Evolutionary conservation across 306 rosid genomes (phyloP).

Genomic region (Prinsepia uniflora): DNA sequence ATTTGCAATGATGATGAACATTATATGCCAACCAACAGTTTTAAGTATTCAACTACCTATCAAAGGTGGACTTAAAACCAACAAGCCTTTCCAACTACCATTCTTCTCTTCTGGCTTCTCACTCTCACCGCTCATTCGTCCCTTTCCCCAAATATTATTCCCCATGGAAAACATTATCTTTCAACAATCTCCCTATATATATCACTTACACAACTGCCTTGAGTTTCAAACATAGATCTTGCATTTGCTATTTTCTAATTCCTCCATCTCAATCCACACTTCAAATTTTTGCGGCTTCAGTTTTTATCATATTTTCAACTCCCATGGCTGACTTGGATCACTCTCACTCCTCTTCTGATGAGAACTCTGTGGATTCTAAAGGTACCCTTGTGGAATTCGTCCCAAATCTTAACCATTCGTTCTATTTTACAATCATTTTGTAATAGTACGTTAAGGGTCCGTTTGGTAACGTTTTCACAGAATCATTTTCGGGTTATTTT

Average conservation of each 20-base stretch:
- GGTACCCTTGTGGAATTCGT: conserved; percentile 41
- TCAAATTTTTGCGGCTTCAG: conserved; percentile 4
- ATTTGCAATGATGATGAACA: background rate
- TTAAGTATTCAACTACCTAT: conserved; percentile 51
- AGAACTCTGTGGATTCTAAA: conserved; percentile 40
- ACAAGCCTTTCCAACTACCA: conserved; percentile 56
- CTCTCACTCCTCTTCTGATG: conserved; percentile 48
- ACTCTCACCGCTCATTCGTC: conserved; percentile 23
- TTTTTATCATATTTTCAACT: conserved; percentile 24
- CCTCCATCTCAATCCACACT: background rate
- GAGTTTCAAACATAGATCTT: conserved; percentile 19
- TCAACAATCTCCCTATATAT: conserved; percentile 36
- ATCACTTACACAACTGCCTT: conserved; percentile 26
- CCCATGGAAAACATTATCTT: conserved; percentile 8
- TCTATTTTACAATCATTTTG: too few relatives aligned
- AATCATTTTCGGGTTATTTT: background rate
- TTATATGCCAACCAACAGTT: conserved; percentile 32
- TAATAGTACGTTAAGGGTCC: too few relatives aligned
- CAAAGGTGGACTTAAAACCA: conserved; percentile 35
- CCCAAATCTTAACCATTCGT: too few relatives aligned
- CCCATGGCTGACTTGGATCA: conserved; percentile 56
- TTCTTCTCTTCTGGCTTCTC: conserved; percentile 29
- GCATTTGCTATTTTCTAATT: background rate
- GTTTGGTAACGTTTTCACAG: too few relatives aligned
- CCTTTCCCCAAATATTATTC: background rate